These are phyloP conservation scores for Trichomonas tenax DNA, from an alignment of 208 protist species.

Conservation along the genomic window DNA sequence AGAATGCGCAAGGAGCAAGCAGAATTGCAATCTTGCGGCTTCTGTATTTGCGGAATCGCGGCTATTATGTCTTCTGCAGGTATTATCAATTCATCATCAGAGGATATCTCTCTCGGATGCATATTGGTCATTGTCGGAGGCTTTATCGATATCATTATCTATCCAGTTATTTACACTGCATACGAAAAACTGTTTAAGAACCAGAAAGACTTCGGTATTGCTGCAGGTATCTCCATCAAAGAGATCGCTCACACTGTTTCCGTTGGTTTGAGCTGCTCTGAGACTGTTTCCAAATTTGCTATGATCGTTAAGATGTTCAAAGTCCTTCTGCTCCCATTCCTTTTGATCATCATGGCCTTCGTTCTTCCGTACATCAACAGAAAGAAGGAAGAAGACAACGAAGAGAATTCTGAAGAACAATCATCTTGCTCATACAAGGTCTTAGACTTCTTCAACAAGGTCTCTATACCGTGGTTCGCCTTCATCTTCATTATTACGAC, in stretches of 20 bases:
- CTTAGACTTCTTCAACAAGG: neutral
- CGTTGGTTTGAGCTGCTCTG: neutral
- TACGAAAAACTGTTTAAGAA: neutral
- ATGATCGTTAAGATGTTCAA: conserved; percentile 18
- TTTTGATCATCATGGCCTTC: neutral
- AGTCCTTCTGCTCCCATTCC: neutral
- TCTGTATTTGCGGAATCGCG: neutral
- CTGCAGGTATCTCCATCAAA: neutral
- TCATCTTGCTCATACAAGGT: neutral
- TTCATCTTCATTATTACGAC: neutral
- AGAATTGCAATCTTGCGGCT: neutral
- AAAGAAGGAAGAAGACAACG: neutral
- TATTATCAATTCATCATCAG: neutral
- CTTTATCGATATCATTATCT: neutral
- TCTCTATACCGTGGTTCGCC: neutral
- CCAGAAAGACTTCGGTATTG: neutral
- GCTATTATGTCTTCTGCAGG: neutral
- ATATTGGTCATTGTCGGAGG: neutral
- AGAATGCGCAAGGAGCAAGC: neutral
- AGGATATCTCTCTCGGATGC: neutral
- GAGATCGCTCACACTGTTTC: neutral
- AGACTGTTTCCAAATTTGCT: neutral
- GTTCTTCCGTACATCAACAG: neutral
- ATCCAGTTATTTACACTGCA: neutral
- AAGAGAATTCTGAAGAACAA: neutral